phyloP scores from a whole-genome alignment of 768 basidiomycete species.

The Rhizopogon roseolus region DNA sequence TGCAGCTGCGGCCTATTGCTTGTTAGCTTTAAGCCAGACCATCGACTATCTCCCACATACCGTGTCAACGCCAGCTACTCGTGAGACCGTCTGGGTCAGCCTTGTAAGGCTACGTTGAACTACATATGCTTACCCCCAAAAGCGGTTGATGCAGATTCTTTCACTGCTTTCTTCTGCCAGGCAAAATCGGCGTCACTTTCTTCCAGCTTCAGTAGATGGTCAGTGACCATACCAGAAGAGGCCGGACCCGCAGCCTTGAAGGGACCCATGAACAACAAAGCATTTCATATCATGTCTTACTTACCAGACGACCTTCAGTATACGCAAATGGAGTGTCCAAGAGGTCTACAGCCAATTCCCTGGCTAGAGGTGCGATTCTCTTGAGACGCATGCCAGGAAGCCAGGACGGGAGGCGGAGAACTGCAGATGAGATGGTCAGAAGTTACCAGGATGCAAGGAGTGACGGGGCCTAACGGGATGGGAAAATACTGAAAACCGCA shows the following conservation, averaged over 20 bases:
- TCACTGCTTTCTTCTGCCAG: slow-evolving; percentile 15
- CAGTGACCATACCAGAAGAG: slow-evolving; percentile 23
- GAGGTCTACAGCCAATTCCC: slow-evolving; percentile 14
- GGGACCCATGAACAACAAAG: not conserved
- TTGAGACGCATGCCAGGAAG: slow-evolving; percentile 24
- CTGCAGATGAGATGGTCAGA: slow-evolving; percentile 10
- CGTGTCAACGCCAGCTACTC: slow-evolving; percentile 20
- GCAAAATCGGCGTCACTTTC: slow-evolving; percentile 8
- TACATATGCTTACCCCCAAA: slow-evolving; percentile 20
- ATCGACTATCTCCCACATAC: slow-evolving; percentile 3
- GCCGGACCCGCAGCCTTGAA: slow-evolving; percentile 17
- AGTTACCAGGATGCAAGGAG: not conserved
- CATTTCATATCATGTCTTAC: not conserved
- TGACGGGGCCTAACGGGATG: too few species aligned
- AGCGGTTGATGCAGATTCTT: slow-evolving; percentile 22
- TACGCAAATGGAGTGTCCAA: slow-evolving; percentile 23
- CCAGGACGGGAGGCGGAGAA: slow-evolving; percentile 22
- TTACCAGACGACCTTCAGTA: slow-evolving; percentile 18
- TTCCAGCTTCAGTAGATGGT: slow-evolving; percentile 15
- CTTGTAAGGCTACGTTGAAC: not conserved
- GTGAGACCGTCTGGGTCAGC: not conserved
- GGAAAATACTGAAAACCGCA: too few species aligned
- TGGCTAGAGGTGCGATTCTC: slow-evolving; percentile 21
- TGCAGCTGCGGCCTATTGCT: slow-evolving; percentile 15
- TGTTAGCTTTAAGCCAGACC: not conserved